These are phyloP conservation scores for Myrmaecium sp. DNA, from an alignment of 2,329 filamentous ascomycete species.

Conservation along the genomic window DNA sequence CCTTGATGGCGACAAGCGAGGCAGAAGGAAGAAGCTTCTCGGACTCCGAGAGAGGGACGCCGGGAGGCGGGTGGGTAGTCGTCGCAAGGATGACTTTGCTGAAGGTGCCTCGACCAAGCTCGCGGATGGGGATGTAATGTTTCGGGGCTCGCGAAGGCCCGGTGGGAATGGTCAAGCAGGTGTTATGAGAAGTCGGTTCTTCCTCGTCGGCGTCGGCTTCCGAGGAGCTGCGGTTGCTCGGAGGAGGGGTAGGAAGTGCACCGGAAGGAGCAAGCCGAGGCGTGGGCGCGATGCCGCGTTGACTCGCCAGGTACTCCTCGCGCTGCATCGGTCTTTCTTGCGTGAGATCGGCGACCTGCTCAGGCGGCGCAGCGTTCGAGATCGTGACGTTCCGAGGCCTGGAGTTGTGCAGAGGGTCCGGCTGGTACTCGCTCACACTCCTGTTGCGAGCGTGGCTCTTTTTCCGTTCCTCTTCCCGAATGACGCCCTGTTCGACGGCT, in stretches of 20 bases:
- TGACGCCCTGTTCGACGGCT: conserved; percentile 20
- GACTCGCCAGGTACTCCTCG: conserved; percentile 64
- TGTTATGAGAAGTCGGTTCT: no score
- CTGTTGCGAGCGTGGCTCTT: conserved; percentile 49
- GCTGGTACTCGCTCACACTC: conserved; percentile 77
- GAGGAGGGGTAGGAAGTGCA: conserved; percentile 55
- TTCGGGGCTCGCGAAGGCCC: conserved; percentile 54
- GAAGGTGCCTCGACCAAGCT: conserved; percentile 85
- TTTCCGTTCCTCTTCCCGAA: conserved; percentile 15
- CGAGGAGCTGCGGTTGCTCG: conserved; percentile 43
- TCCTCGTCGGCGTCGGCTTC: conserved; percentile 37
- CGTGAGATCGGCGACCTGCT: neutral
- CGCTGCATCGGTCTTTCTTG: conserved; percentile 32
- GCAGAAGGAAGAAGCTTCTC: conserved; percentile 52
- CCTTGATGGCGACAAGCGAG: conserved; percentile 82
- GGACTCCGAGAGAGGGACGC: no score
- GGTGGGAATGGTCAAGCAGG: conserved; percentile 29
- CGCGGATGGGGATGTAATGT: conserved; percentile 62
- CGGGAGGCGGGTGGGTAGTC: no score
- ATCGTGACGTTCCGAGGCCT: conserved; percentile 57
- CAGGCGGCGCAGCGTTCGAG: conserved; percentile 17
- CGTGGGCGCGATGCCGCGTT: conserved; percentile 44
- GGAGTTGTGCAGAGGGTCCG: conserved; percentile 50
- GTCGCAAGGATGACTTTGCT: conserved; percentile 87
- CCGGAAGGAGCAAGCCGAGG: conserved; percentile 9